A percentile compares a stretch with the other conserved stretches of the same genome.
Conservation (phyloP, 371 early-diverging fungal genomes). For the Rhizomucor miehei region DNA sequence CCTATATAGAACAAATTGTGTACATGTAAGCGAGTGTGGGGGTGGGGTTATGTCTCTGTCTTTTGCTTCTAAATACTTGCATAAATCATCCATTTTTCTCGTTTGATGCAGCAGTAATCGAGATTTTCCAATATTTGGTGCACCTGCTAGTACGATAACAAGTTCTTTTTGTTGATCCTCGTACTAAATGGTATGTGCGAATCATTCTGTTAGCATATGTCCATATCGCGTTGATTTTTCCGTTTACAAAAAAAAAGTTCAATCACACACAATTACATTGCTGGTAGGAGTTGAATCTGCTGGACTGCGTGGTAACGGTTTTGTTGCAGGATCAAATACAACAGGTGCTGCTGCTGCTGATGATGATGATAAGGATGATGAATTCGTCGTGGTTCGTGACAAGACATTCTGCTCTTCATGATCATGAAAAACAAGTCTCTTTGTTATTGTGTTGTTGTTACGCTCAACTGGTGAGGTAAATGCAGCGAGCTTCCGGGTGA, state of each 20-base stretch:
- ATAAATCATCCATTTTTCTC: too few species aligned
- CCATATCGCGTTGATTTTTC: too few species aligned
- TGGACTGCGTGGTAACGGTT: constrained; percentile 5
- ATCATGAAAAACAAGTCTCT: background rate
- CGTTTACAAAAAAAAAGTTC: background rate
- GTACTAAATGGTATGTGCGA: too few species aligned
- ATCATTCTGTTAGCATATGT: too few species aligned
- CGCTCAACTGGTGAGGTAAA: constrained; percentile 17
- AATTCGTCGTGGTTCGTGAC: background rate
- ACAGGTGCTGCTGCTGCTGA: too few species aligned
- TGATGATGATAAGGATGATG: background rate
- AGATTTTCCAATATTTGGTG: constrained; percentile 35
- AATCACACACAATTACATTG: background rate
- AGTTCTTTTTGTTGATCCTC: constrained; percentile 14
- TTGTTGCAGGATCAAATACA: constrained; percentile 7
- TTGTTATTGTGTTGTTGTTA: constrained; percentile 5
- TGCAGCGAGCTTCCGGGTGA: constrained; percentile 31
- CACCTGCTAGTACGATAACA: constrained; percentile 30
- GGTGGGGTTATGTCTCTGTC: too few species aligned
- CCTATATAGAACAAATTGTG: too few species aligned
- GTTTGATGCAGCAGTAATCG: too few species aligned
- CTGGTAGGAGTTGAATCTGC: background rate
- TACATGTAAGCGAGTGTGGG: too few species aligned
- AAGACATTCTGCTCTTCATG: background rate
- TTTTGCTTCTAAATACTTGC: too few species aligned